phyloP scores from a whole-genome alignment of 768 basidiomycete genomes.

The Pleurotus giganteus region DNA sequence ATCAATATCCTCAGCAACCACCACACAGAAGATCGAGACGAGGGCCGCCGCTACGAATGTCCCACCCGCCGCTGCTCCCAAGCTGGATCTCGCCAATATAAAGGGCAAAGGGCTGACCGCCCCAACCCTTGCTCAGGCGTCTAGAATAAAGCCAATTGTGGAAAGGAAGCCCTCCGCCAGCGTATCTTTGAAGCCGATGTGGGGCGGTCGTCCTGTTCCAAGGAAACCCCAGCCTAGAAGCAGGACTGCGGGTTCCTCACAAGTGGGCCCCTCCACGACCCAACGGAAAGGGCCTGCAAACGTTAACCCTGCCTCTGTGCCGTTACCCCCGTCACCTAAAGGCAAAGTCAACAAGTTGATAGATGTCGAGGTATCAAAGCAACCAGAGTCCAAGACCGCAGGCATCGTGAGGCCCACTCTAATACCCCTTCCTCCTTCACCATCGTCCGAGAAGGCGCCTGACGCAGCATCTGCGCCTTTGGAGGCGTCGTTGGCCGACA shows the following conservation, averaged over 20 bases:
- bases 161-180: not conserved
- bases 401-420: conserved; percentile 24
- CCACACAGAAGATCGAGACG: not conserved
- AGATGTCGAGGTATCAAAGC: not conserved
- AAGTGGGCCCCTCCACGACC: not conserved
- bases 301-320: not conserved
- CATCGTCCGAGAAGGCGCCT: conserved; percentile 15
- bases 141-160: conserved; percentile 14
- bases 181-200: conserved; percentile 4
- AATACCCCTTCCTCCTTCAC: conserved; percentile 36
- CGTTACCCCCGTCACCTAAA: conserved; percentile 8
- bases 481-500: not conserved
- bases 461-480: not conserved
- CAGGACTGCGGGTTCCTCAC: not conserved
- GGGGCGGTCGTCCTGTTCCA: conserved; percentile 13
- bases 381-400: not conserved
- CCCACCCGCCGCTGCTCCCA: not conserved
- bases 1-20: not conserved
- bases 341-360: conserved; percentile 5
- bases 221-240: not conserved
- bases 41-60: not conserved
- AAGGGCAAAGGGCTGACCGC: conserved; percentile 5
- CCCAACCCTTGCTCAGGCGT: conserved; percentile 4
- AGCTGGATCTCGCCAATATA: not conserved
- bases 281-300: not conserved